Percentiles rank a stretch among this genome's conserved stretches.
Evolutionary conservation across 1,139 yeast species (phyloP).

Genomic region (Debaryomycetaceae sp.): DNA sequence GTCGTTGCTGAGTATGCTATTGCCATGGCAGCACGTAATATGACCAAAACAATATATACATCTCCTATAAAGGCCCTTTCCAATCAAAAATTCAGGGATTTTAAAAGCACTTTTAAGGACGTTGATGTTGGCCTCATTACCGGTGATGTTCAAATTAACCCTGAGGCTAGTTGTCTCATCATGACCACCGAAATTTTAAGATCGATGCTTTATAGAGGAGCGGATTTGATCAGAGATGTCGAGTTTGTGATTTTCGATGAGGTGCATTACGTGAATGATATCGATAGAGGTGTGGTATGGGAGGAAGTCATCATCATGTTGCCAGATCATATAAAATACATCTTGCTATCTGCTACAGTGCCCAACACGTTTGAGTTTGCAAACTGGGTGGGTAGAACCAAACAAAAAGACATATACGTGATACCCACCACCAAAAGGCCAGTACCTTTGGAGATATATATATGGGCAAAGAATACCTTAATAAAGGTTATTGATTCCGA

Average conservation of each 20-base stretch:
- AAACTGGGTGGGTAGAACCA: constrained; percentile 97
- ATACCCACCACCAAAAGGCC: constrained; percentile 96
- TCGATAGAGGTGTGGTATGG: constrained; percentile 98
- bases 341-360: constrained; percentile 89
- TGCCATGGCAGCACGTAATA: constrained; percentile 85
- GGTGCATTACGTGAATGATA: constrained; percentile 95
- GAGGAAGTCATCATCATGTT: constrained; percentile 96
- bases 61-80: constrained; percentile 92
- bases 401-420: constrained; percentile 91
- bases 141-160: constrained; percentile 97
- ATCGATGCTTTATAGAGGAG: constrained; percentile 94
- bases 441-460: constrained; percentile 82
- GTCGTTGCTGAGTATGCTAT: constrained; percentile 94
- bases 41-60: constrained; percentile 89
- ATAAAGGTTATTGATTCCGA: constrained; percentile 73
- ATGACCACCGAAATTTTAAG: constrained; percentile 98
- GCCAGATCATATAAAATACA: constrained; percentile 92
- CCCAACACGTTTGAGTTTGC: constrained; percentile 98
- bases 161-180: constrained; percentile 93
- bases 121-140: constrained; percentile 92
- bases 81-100: constrained; percentile 92
- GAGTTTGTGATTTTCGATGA: constrained; percentile 97
- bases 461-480: constrained; percentile 70
- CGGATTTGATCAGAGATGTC: constrained; percentile 93
- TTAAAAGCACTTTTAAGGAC: constrained; percentile 72